phyloP scores from a whole-genome alignment of 192 early-diverging fungal species.

The Jimgerdemannia flammicorona region DNA sequence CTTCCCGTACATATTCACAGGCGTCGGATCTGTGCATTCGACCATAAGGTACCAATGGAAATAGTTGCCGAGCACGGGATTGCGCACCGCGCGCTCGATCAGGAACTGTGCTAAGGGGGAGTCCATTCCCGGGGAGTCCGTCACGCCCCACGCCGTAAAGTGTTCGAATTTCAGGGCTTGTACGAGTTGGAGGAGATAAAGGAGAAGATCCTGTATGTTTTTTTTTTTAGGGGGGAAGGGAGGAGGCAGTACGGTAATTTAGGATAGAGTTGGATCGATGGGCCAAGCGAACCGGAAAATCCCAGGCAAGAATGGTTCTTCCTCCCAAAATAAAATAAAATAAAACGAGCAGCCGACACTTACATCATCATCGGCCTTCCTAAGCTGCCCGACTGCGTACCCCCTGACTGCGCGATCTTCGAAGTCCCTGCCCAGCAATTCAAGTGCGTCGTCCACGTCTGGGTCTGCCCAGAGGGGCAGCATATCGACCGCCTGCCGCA shows the following conservation, averaged over 20 bases:
- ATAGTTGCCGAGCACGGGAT: constrained; percentile 86
- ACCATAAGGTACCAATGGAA: constrained; percentile 99
- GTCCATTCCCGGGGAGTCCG: constrained; percentile 18
- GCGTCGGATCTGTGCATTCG: constrained; percentile 84
- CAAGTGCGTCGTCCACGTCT: constrained; percentile 93
- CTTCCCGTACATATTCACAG: too few species aligned
- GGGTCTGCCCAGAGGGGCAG: constrained; percentile 87
- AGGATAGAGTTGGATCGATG: not conserved
- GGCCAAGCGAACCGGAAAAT: too few species aligned
- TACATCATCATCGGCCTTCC: constrained; percentile 90
- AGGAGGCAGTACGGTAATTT: not conserved
- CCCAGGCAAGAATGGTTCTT: too few species aligned
- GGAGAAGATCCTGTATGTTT: constrained; percentile 76
- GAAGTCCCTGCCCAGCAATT: constrained; percentile 88
- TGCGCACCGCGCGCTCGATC: constrained; percentile 81
- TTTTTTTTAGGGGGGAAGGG: not conserved
- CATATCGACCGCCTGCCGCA: constrained; percentile 87
- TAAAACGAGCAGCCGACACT: constrained; percentile 2
- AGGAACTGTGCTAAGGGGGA: constrained; percentile 83
- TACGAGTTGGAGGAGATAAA: constrained; percentile 95
- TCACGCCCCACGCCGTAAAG: constrained; percentile 34
- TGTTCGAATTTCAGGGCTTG: constrained; percentile 97
- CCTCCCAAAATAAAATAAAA: not conserved
- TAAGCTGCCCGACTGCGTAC: constrained; percentile 86
- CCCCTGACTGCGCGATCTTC: constrained; percentile 75